Evolutionary conservation across 2,329 filamentous ascomycete species (phyloP), one percentile per base, ranked within the genome.

Genomic region (Fusarium chlamydosporum): DNA sequence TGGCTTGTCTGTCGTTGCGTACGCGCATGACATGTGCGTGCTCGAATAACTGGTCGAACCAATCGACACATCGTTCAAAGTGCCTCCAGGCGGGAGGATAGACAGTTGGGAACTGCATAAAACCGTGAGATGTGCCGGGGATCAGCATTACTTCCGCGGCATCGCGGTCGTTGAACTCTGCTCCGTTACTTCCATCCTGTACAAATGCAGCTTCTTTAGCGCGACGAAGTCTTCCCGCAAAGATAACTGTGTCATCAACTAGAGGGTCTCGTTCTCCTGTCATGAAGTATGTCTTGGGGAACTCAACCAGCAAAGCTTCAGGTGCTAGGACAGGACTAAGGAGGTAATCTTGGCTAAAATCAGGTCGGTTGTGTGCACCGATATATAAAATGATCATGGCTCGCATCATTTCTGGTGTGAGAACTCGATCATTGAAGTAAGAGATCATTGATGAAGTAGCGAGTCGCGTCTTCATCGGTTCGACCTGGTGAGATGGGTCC

Each of bases 331-430:
- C 89, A 0, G 96, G 96, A 0, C 92, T 97, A 4, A 99, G 87
- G 0, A 97, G 86, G 77, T 94, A 97, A 78, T 99, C 95, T 8
- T 92, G 93, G 29, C 89, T 89, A 78, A 99, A 98, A 76, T 98
- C 94, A 0, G 96, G 96, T 1, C 94, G 91, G 78, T 96, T 93
- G 76, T 97, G 92, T 0, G 94, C 94, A 1, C 96, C 96, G 56
- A 99, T 92, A 78, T 99, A 99, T 6, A 99, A 85, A 70, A 99
- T 97, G 70, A 99, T 97, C 94, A 99, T 98, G 67, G 94, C 93
- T 33, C 96, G 92, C 91, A 98, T 97, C 93, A 98, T 97, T 79
- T 99, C 96, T 0, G 96, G 95, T 0, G 93, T 95, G 15, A 99
- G 85, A 29, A 99, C 92, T 29, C 96, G 91, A 78, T 99, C 96